Percentiles rank a stretch among this genome's conserved stretches.
These are phyloP conservation scores for Pleurotus tuber-regium DNA, from an alignment of 768 basidiomycete genomes.

Conservation along the genomic window DNA sequence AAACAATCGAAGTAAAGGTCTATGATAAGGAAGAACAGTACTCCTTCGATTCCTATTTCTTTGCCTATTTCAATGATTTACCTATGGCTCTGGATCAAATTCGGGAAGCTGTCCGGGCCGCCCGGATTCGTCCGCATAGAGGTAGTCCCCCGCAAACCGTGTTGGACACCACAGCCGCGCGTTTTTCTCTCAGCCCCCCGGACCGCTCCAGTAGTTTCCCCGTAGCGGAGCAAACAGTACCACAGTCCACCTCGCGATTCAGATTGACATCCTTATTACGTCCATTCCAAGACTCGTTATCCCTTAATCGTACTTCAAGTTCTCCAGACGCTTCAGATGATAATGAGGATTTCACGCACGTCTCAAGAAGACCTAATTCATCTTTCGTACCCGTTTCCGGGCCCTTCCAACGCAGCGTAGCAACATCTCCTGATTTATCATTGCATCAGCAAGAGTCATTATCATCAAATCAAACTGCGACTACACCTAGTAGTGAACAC, in stretches of 20 bases:
- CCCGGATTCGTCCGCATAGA: slow-evolving; percentile 39
- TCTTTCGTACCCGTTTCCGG: slow-evolving; percentile 56
- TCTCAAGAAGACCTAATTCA: slow-evolving; percentile 53
- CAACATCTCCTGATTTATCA: slow-evolving; percentile 38
- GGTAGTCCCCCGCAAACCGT: slow-evolving; percentile 32
- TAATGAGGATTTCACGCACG: slow-evolving; percentile 70
- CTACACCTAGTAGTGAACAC: slow-evolving; percentile 42
- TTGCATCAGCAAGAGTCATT: slow-evolving; percentile 12
- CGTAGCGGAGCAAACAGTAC: slow-evolving; percentile 22
- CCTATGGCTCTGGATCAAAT: slow-evolving; percentile 78
- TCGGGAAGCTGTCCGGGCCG: slow-evolving; percentile 65
- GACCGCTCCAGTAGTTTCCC: slow-evolving; percentile 43
- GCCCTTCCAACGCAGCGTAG: slow-evolving; percentile 14
- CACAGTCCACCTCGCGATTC: slow-evolving; percentile 42
- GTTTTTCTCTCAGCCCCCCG: slow-evolving; percentile 29
- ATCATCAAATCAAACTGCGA: slow-evolving; percentile 20
- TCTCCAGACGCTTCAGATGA: slow-evolving; percentile 32
- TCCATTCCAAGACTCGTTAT: slow-evolving; percentile 58
- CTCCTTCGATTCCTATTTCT: slow-evolving; percentile 86
- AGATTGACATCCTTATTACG: slow-evolving; percentile 63
- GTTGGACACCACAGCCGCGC: slow-evolving; percentile 59
- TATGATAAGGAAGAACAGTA: slow-evolving; percentile 79
- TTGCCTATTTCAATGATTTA: slow-evolving; percentile 90
- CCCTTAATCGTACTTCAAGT: slow-evolving; percentile 25
- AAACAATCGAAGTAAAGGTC: slow-evolving; percentile 93